A percentile compares a stretch with the other conserved stretches of the same genome.
phyloP scores from a whole-genome alignment of 495 filamentous ascomycete genomes.

The Jackrogersella multiformis region DNA sequence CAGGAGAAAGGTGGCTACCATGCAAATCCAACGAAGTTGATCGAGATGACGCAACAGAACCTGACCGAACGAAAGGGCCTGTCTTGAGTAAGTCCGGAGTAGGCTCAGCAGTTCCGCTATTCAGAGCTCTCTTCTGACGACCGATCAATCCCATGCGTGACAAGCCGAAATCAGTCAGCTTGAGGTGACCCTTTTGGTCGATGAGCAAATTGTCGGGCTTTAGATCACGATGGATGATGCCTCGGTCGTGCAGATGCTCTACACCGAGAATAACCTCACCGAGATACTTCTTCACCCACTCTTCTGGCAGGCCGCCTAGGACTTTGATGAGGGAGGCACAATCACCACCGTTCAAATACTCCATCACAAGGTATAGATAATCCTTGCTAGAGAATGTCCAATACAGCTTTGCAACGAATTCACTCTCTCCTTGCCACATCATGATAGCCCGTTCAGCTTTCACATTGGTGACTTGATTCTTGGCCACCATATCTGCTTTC shows the following conservation, averaged over 20 bases:
- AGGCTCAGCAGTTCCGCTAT: slow-evolving; percentile 76
- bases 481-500: slow-evolving; percentile 99
- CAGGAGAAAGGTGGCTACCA: slow-evolving; percentile 74
- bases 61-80: slow-evolving; percentile 84
- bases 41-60: slow-evolving; percentile 90
- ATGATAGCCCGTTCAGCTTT: slow-evolving; percentile 99
- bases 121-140: slow-evolving; percentile 90
- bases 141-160: slow-evolving; percentile 98
- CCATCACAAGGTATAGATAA: slow-evolving; percentile 98
- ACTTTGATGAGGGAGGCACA: slow-evolving; percentile 96
- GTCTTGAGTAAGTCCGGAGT: slow-evolving; percentile 92
- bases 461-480: slow-evolving; percentile 99
- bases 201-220: slow-evolving; percentile 98
- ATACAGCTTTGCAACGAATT: slow-evolving; percentile 98
- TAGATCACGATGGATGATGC: slow-evolving; percentile 94
- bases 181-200: slow-evolving; percentile 95
- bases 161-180: slow-evolving; percentile 96
- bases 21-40: slow-evolving; percentile 95
- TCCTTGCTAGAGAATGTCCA: slow-evolving; percentile 99
- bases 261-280: slow-evolving; percentile 95
- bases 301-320: slow-evolving; percentile 87
- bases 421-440: slow-evolving; percentile 99
- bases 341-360: slow-evolving; percentile 97
- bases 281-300: slow-evolving; percentile 97
- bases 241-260: slow-evolving; percentile 91